phyloP scores from a whole-genome alignment of 768 basidiomycete species.

The Coprinopsis sp. region DNA sequence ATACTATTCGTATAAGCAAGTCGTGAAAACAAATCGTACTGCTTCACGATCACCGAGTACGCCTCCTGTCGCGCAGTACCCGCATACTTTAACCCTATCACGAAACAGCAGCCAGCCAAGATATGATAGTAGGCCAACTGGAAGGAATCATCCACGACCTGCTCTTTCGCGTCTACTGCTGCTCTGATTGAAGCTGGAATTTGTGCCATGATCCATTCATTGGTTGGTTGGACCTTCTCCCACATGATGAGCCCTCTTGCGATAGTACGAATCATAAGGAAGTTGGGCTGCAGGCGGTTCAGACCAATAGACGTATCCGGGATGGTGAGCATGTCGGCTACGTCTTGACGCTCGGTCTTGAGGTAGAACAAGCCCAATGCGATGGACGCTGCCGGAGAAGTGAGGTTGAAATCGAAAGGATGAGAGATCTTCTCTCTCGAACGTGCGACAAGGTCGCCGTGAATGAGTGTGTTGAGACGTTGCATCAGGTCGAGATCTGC shows the following conservation, averaged over 20 bases:
- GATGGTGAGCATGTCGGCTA: conserved; percentile 80
- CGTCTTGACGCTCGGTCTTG: conserved; percentile 74
- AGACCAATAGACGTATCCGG: conserved; percentile 77
- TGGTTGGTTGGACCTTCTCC: conserved; percentile 66
- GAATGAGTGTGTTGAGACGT: conserved; percentile 68
- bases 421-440: conserved; percentile 31
- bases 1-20: conserved; percentile 64
- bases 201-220: conserved; percentile 68
- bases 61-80: conserved; percentile 91
- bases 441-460: conserved; percentile 56
- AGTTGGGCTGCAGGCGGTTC: conserved; percentile 83
- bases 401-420: conserved; percentile 81
- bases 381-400: conserved; percentile 86
- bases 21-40: conserved; percentile 76
- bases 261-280: conserved; percentile 78
- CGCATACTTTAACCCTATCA: conserved; percentile 87
- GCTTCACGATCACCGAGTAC: conserved; percentile 73
- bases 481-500: conserved; percentile 70
- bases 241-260: conserved; percentile 82
- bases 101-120: conserved; percentile 87
- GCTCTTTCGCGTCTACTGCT: conserved; percentile 52
- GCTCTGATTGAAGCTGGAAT: conserved; percentile 63
- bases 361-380: conserved; percentile 93
- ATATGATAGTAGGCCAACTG: conserved; percentile 93
- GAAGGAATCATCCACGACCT: conserved; percentile 59